A percentile compares a stretch with the other conserved stretches of the same genome.
Evolutionary conservation across 2,329 filamentous ascomycete genomes (phyloP).

Genomic region (Pseudopithomyces maydicus): DNA sequence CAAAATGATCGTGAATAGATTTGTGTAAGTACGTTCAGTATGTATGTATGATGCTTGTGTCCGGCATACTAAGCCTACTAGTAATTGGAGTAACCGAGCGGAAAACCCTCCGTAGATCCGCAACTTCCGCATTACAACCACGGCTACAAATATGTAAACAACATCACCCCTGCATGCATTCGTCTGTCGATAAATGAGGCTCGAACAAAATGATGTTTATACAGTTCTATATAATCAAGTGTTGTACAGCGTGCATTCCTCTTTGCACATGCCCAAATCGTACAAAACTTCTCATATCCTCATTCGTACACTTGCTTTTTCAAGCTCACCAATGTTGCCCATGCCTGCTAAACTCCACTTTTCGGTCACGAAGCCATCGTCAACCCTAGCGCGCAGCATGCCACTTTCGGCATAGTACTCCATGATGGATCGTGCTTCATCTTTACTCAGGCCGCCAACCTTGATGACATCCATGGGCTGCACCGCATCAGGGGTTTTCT

Average conservation of each 20-base stretch:
- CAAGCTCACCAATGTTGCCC: constrained; percentile 84
- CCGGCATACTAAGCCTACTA: not conserved
- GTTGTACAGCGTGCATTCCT: not conserved
- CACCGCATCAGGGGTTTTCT: constrained; percentile 14
- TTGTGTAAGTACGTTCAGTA: too few species aligned
- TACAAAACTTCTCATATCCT: constrained; percentile 25
- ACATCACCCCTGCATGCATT: not conserved
- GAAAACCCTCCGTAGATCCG: not conserved
- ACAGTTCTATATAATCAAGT: not conserved
- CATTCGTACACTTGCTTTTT: constrained; percentile 62
- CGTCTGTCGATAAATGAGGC: too few species aligned
- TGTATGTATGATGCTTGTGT: not conserved
- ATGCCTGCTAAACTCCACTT: constrained; percentile 84
- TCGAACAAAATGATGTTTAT: not conserved
- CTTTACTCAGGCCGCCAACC: constrained; percentile 71
- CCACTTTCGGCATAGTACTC: constrained; percentile 94
- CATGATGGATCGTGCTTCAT: constrained; percentile 79
- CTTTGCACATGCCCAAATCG: not conserved
- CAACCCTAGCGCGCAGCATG: constrained; percentile 71
- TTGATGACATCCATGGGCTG: constrained; percentile 54
- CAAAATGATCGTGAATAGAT: too few species aligned
- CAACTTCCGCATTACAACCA: not conserved
- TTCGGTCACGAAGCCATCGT: constrained; percentile 73
- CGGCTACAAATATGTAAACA: not conserved
- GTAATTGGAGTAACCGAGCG: too few species aligned